Percentiles rank a stretch among this genome's conserved stretches.
phyloP scores from a whole-genome alignment of 108 stramenopile species.

The Cafeteria roenbergensis region DNA sequence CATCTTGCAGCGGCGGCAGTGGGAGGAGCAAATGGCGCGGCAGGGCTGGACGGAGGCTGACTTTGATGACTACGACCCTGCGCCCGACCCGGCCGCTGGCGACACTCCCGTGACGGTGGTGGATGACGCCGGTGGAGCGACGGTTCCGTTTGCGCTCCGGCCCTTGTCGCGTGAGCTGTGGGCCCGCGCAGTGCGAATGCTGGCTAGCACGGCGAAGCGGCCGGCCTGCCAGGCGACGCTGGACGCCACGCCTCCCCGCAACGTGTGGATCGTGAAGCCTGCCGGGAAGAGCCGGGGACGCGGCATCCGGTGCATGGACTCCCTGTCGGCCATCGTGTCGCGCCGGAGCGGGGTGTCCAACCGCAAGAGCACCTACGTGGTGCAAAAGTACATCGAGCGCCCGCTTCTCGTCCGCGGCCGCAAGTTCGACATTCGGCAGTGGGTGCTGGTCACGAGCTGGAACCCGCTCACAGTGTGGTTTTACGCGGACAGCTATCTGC shows the following conservation, averaged over 20 bases:
- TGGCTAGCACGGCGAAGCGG: background rate
- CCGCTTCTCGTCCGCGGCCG: slow-evolving; percentile 36
- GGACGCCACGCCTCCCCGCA: slow-evolving; percentile 27
- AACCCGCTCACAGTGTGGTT: slow-evolving; percentile 52
- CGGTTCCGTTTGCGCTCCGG: background rate
- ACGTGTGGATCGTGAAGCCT: slow-evolving; percentile 54
- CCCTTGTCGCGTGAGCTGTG: background rate
- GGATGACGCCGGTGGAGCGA: background rate
- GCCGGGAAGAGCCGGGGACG: slow-evolving; percentile 44
- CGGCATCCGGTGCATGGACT: slow-evolving; percentile 38
- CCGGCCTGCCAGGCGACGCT: slow-evolving; percentile 25
- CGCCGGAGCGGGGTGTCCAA: slow-evolving; percentile 11
- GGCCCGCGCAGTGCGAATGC: background rate
- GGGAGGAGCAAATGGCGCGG: background rate
- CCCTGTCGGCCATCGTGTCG: slow-evolving; percentile 27
- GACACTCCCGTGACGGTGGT: background rate
- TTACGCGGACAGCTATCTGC: slow-evolving; percentile 45
- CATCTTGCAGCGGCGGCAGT: background rate
- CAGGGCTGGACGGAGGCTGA: background rate
- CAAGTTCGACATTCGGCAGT: slow-evolving; percentile 55
- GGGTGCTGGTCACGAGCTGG: slow-evolving; percentile 53
- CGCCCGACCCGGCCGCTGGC: background rate
- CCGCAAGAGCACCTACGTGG: slow-evolving; percentile 31
- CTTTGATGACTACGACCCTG: background rate
- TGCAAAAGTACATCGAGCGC: slow-evolving; percentile 58